phyloP scores from a whole-genome alignment of 495 filamentous ascomycete genomes.

The Penicillium lagena region DNA sequence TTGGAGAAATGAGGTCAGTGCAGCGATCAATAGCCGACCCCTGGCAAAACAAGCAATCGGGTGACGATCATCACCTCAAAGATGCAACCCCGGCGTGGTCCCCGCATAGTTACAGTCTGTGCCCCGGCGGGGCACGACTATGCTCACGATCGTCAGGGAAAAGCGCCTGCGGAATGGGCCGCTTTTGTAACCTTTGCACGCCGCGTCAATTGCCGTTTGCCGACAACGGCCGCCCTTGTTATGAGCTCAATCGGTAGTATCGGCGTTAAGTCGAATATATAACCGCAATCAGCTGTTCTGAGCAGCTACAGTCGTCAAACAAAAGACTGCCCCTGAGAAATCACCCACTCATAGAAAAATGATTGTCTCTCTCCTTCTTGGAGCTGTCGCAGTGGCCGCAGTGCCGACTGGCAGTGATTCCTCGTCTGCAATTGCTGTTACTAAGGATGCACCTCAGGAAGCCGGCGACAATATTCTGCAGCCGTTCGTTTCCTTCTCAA shows the following conservation, averaged over 20 bases:
- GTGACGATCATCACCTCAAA: constrained; percentile 13
- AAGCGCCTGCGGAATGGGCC: no score
- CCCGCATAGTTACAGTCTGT: constrained; percentile 1
- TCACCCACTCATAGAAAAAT: neutral
- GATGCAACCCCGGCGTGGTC: constrained; percentile 18
- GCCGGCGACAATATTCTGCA: constrained; percentile 13
- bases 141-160: no score
- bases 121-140: no score
- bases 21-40: constrained; percentile 13
- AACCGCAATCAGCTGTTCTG: no score
- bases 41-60: neutral
- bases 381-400: constrained; percentile 6
- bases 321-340: constrained; percentile 1
- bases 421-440: constrained; percentile 6
- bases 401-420: constrained; percentile 3
- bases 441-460: constrained; percentile 3
- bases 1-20: no score
- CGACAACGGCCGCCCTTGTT: no score
- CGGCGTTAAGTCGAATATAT: no score
- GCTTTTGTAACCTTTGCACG: no score
- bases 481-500: constrained; percentile 19
- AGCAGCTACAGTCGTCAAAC: neutral
- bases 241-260: no score
- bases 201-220: no score
- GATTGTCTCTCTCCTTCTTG: constrained; percentile 5